Evolutionary conservation across 441 rosid genomes (phyloP), one percentile per base, ranked within the genome.

Genomic region (Corymbia citriodora): DNA sequence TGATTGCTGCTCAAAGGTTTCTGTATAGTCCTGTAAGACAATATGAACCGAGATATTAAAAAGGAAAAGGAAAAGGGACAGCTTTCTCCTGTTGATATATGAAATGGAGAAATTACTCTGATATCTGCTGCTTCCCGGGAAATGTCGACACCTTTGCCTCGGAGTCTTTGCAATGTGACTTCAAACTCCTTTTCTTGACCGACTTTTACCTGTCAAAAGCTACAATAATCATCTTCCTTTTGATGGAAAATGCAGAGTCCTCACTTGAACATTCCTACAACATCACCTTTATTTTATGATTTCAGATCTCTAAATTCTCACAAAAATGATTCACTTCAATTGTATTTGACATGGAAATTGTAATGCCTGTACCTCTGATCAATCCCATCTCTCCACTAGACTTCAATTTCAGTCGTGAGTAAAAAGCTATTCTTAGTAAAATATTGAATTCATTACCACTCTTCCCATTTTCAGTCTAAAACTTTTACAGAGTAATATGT

Each of bases 111-210:
- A 19, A 36, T 45, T 74, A 96, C 99, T 61, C 79, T 95, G 89
- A 97, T 97, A 49, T 54, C 93, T 87, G 90, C 81, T 89, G 94
- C 95, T 94, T 96, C 97, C 68, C 82, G 81, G 53, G 95, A 94
- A 48, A 95, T 90, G 91, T 94, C 94, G 6, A 93, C 94, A 52
- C 91, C 91, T 79, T 90, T 89, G 72, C 98, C 98, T 52, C 95
- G 94, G 12, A 96, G 95, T 74, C 86, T 74, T 61, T 88, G 95
- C 53, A 96, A 79, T 17, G 95, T 87, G 70, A 91, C 90, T 93
- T 92, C 94, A 82, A 95, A 94, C 92, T 96, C 96, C 87, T 92
- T 92, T 16, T 92, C 93, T 8, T 89, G 93, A 12, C 95, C 96
- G 85, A 92, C 89, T 90, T 95, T 95, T 87, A 93, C 94, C 99